Base-by-base conservation (phyloP, 345 rosid species). In the Xanthoceras sorbifolium region DNA sequence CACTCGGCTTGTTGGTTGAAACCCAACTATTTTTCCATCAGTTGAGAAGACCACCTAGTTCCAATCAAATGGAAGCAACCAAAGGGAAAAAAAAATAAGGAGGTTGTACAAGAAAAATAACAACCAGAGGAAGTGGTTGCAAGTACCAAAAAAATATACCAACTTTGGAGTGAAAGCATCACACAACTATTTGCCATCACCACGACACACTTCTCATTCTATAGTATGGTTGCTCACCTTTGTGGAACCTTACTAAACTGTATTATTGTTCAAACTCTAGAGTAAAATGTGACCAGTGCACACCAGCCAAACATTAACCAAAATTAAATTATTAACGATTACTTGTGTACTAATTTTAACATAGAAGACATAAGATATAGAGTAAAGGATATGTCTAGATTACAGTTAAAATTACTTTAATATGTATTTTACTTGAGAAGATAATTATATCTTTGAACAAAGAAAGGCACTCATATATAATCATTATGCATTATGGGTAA, bases 1-100 rank as follows among this genome's bases (percentile, higher is more conserved):
- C 44, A 88, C 87, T 34, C 87, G 82, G 77, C 89, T 92, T 22
- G 91, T 92, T 8, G 95, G 97, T 76, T 92, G 94, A 76, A 90
- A 86, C n/a, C 95, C 97, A 71, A 92, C 84, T 29, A 90, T 79
- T 71, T 89, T 86, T 40, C 93, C 93, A 74, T 88, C 92, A 1
- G 80, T 71, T 69, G 95, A 89, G 83, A 89, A 69, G 76, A 89
- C 88, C 69, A 90, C 91, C 97, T 92, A 55, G 77, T 66, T 59
- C 20, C 74, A 76, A 71, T 32, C 76, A 74, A 71, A 82, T 72
- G 40, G 36, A 71, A 26, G 32, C 67, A 83, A n/a, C 22, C 76
- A 40, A 50, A 57, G 12, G n/a, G 31, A 64, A 11, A 14, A 54
- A 25, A 57, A 22, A 1, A 0, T 22, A 8, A 63, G 48, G 42